A percentile compares a stretch with the other conserved stretches of the same genome.
phyloP scores from a whole-genome alignment of 768 basidiomycete genomes.

The Lentinula sp. region DNA sequence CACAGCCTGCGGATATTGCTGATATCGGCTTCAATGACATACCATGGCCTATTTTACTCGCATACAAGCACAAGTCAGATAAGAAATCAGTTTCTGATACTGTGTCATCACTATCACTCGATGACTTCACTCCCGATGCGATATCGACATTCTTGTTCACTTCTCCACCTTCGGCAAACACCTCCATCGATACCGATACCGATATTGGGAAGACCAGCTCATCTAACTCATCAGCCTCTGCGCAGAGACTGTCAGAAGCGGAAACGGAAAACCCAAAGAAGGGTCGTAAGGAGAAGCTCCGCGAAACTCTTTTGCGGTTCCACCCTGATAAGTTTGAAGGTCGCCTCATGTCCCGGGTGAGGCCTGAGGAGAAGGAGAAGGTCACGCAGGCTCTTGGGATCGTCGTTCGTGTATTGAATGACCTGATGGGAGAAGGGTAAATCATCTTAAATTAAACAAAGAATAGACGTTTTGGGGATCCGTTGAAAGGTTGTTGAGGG shows the following conservation, averaged over 20 bases:
- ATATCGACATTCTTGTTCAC: conserved; percentile 55
- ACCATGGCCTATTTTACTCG: conserved; percentile 63
- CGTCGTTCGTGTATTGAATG: conserved; percentile 56
- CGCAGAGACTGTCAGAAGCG: conserved; percentile 14
- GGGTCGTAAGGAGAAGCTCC: conserved; percentile 52
- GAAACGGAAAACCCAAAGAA: conserved; percentile 39
- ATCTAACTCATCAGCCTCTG: background rate
- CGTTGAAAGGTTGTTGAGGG: background rate
- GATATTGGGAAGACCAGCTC: background rate
- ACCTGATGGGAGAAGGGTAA: conserved; percentile 36
- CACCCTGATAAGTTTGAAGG: conserved; percentile 84
- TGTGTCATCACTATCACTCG: conserved; percentile 20
- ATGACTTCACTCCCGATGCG: conserved; percentile 49
- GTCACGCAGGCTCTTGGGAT: conserved; percentile 59
- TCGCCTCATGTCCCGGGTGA: conserved; percentile 51
- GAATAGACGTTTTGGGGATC: background rate
- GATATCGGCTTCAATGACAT: conserved; percentile 49
- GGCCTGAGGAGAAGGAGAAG: conserved; percentile 35
- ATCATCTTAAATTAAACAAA: background rate
- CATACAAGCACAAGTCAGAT: conserved; percentile 20
- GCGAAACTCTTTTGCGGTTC: conserved; percentile 67
- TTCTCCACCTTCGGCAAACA: background rate
- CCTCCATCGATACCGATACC: background rate
- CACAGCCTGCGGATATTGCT: conserved; percentile 13
- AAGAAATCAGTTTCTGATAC: conserved; percentile 7